phyloP scores from a whole-genome alignment of 768 basidiomycete species.

The Filobasidium floriforme region DNA sequence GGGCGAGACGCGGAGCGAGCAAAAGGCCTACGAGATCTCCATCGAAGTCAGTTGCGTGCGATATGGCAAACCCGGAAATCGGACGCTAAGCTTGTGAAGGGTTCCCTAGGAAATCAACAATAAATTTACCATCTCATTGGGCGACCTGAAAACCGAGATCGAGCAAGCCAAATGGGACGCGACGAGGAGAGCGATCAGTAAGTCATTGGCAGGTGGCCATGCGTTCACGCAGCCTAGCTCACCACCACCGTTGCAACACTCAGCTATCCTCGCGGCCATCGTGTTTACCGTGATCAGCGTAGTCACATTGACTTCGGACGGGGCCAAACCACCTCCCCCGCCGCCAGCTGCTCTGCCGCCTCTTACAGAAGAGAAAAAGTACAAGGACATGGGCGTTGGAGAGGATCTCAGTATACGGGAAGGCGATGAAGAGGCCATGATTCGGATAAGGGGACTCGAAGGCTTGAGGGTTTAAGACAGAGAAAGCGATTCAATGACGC shows the following conservation, averaged over 20 bases:
- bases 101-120: conserved; percentile 46
- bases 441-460: conserved; percentile 11
- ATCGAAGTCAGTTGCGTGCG: conserved; percentile 50
- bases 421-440: conserved; percentile 17
- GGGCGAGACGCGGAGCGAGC: conserved; percentile 75
- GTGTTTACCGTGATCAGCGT: conserved; percentile 34
- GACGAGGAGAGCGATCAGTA: conserved; percentile 44
- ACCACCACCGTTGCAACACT: conserved; percentile 5
- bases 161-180: conserved; percentile 48
- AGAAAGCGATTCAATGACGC: too few relatives aligned
- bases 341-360: background rate
- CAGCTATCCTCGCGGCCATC: conserved; percentile 20
- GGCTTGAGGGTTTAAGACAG: background rate
- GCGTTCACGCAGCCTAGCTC: background rate
- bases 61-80: background rate
- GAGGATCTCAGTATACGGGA: conserved; percentile 9
- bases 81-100: background rate
- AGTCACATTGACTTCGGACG: conserved; percentile 19
- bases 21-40: conserved; percentile 72
- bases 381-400: conserved; percentile 4
- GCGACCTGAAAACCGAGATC: conserved; percentile 47
- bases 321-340: conserved; percentile 9
- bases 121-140: conserved; percentile 48
- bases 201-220: conserved; percentile 8
- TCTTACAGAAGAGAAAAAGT: background rate